Evolutionary conservation across 371 early-diverging fungal genomes (phyloP).

Genomic region (Chytridium lagenaria): DNA sequence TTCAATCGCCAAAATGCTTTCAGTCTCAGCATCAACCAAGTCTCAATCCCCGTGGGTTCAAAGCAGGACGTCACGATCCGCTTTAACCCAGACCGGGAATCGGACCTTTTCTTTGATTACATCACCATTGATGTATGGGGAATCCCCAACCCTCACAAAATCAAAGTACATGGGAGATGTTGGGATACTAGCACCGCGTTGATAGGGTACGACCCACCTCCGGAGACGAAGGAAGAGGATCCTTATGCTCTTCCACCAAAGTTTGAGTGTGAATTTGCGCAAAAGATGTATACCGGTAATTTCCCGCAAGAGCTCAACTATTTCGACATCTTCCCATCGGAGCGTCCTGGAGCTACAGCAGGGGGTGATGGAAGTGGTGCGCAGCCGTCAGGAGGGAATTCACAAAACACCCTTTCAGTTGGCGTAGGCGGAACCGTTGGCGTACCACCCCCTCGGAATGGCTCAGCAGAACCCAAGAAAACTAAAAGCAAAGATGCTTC

Average conservation of each 20-base stretch:
- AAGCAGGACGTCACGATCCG: slow-evolving; percentile 39
- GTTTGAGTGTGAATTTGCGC: slow-evolving; percentile 35
- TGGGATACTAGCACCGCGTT: slow-evolving; percentile 45
- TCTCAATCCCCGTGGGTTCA: slow-evolving; percentile 24
- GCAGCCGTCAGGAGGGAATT: neutral
- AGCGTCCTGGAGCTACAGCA: neutral
- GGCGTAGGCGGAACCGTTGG: neutral
- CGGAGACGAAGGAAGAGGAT: slow-evolving; percentile 13
- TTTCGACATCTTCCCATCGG: neutral
- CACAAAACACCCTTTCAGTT: neutral
- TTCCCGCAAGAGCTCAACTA: slow-evolving; percentile 10
- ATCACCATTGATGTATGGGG: slow-evolving; percentile 27
- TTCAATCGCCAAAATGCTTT: slow-evolving; percentile 31
- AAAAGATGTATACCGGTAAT: slow-evolving; percentile 21
- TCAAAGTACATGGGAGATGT: slow-evolving; percentile 39
- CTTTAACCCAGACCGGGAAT: slow-evolving; percentile 45
- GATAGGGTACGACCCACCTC: slow-evolving; percentile 42
- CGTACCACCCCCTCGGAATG: neutral
- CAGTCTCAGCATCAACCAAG: slow-evolving; percentile 26
- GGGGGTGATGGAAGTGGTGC: neutral
- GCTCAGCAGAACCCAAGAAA: slow-evolving; percentile 5
- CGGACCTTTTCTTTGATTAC: slow-evolving; percentile 39
- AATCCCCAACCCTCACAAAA: neutral
- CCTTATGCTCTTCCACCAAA: slow-evolving; percentile 11
- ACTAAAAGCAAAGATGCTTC: slow-evolving; percentile 7